Conservation (phyloP, 495 filamentous ascomycete species). For the Annulohypoxylon bovei region DNA sequence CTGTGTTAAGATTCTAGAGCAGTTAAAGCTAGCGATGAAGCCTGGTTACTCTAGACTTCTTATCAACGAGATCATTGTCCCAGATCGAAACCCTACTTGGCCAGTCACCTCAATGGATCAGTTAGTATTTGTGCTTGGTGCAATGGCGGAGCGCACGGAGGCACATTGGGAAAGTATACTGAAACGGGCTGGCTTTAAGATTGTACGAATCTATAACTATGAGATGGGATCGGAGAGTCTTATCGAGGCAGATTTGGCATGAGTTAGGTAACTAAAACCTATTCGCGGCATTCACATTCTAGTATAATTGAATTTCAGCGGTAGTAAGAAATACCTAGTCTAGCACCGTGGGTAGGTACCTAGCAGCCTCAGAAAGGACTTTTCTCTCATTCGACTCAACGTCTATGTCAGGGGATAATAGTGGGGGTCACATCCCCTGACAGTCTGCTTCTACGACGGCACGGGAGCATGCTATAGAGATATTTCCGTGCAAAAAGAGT, state of each 20-base stretch:
- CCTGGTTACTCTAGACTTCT: slow-evolving; percentile 55
- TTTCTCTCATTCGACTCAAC: no score
- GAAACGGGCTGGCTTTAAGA: slow-evolving; percentile 49
- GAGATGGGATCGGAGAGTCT: slow-evolving; percentile 47
- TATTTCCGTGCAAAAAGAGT: no score
- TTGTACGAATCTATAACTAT: slow-evolving; percentile 48
- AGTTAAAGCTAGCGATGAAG: slow-evolving; percentile 47
- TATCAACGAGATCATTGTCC: slow-evolving; percentile 64
- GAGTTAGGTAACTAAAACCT: neutral
- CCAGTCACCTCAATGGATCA: slow-evolving; percentile 56
- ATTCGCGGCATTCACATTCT: no score
- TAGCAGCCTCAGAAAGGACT: no score
- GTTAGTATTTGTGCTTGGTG: slow-evolving; percentile 54
- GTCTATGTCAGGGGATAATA: no score
- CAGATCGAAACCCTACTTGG: slow-evolving; percentile 53
- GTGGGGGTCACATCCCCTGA: no score
- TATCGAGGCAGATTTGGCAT: slow-evolving; percentile 46
- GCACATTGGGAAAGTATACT: slow-evolving; percentile 52
- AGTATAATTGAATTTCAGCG: no score
- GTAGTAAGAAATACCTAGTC: no score
- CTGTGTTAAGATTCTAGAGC: slow-evolving; percentile 54
- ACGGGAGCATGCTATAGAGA: no score
- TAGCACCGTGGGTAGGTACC: no score
- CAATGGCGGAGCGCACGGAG: slow-evolving; percentile 49
- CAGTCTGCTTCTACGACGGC: no score